Evolutionary conservation across 331 rosid species (phyloP), one percentile per base, ranked within the genome.

Genomic region (Quercus lobata): DNA sequence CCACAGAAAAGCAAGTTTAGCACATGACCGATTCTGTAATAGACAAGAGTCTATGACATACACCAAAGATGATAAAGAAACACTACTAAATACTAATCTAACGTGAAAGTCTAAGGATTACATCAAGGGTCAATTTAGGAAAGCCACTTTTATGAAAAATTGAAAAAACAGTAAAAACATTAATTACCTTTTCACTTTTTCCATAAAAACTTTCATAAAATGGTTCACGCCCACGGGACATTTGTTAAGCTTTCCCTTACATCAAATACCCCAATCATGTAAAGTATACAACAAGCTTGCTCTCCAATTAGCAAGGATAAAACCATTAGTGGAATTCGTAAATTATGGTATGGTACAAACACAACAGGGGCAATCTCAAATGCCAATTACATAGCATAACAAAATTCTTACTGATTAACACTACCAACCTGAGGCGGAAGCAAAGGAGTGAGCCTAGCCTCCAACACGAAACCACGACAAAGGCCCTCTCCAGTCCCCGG

Each of bases 391-490:
- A 49, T 49, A 49, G 4, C 55, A 11, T 0, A 15, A 49, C 55
- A 49, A 49, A 11, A 15, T 49, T 3, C 17, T 49, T 49, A 49
- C 55, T 4, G 55, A 49, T 4, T 12, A 14, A 49, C 49, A 9
- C 49, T 3, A 49, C 5, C 5, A 49, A 49, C 55, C 55, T 49
- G 55, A 49, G 55, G 55, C 17, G 1, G 55, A 49, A 10, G 18
- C 82, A 86, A 74, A 25, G 94, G 81, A 4, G 91, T 89, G 69
- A 92, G 90, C 84, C 89, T 88, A 16, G 97, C 97, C 84, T 94
- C 95, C 12, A 87, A 91, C 25, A 86, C 84, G 6, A 91, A 92
- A 6, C 97, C 97, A 9, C 95, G 82, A 81, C 82, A 89, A 8
- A 94, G 89, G 6, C 97, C 97, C 4, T 90, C 98, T 4, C 85